Evolutionary conservation across 2,329 filamentous ascomycete species (phyloP).

Genomic region (Clarireedia sp.): DNA sequence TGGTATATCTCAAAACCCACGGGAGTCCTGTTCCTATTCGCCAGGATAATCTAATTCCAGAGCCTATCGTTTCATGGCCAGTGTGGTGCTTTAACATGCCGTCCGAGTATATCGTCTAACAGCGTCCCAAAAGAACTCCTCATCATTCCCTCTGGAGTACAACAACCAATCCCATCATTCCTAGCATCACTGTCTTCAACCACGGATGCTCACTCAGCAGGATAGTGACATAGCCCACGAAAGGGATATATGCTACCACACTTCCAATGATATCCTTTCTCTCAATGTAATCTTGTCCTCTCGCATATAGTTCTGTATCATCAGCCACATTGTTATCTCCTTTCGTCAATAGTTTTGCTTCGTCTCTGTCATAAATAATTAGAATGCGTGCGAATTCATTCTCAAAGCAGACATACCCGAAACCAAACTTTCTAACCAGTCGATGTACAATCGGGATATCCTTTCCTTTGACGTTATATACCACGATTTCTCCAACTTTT

Average conservation of each 20-base stretch:
- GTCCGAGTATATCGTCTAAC: too few species aligned
- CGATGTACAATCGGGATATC: constrained; percentile 97
- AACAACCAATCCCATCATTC: constrained; percentile 89
- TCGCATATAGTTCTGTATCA: constrained; percentile 85
- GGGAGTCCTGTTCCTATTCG: too few species aligned
- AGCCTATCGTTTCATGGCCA: too few species aligned
- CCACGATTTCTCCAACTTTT: constrained; percentile 64
- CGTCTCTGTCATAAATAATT: constrained; percentile 32
- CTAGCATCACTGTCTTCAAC: constrained; percentile 92
- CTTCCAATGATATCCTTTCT: constrained; percentile 88
- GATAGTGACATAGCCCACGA: constrained; percentile 95
- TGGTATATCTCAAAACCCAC: too few species aligned
- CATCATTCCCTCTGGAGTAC: constrained; percentile 78
- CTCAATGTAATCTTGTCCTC: constrained; percentile 77
- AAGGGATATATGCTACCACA: constrained; percentile 84
- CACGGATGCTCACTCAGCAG: constrained; percentile 91
- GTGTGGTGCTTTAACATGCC: too few species aligned
- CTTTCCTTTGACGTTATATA: constrained; percentile 73
- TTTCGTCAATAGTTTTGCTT: constrained; percentile 80
- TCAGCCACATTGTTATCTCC: constrained; percentile 94
- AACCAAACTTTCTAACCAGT: constrained; percentile 67
- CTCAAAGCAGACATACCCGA: constrained; percentile 37
- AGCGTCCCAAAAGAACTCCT: too few species aligned
- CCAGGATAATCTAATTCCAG: too few species aligned
- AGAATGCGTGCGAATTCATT: neutral